Base-by-base conservation (phyloP, 179 eudicot species). In the Spergularia azorica region DNA sequence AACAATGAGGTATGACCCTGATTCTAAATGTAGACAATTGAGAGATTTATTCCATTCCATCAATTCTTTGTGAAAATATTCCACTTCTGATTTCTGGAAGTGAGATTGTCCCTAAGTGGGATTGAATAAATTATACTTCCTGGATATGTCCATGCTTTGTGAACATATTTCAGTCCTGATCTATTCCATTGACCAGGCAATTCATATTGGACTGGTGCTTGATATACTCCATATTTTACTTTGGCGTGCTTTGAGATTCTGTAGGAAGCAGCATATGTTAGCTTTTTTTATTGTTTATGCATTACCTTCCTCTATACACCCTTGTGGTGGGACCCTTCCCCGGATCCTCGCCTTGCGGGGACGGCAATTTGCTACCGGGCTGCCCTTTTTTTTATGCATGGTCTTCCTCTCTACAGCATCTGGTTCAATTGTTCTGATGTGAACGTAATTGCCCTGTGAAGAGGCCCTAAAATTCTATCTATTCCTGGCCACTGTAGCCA, bases 1-100 rank as follows among this genome's bases (percentile, higher is more conserved):
- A 89, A 91, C 82, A 93, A 93, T 75, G 97, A 95, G 99, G 99
- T 93, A 81, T 48, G 82, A 11, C 4, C 57, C 65, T 20, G 9
- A 84, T 82, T 61, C 52, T 70, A 66, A 26, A 13, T 67, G 15
- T 16, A 59, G 64, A 55, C 43, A 36, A 59, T 59, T 55, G 8
- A 61, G 39, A 7, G 15, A 2, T 69, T 43, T 26, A 32, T 68
- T 63, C 21, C 39, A 39, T 68, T 52, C 32, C 32, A 26, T 26
- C 32, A 54, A 50, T 68, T 64, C 32, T 43, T 13, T 67, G 55
- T 54, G 26, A 50, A 21, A 50, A 66, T 55, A 55, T 39, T n/a
- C 4, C 63, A 43, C 36, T 41, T 51, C 43, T 14, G 38, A 65
- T 8, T 48, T 14, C 13, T 60, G 36, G 38, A 58, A 68, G 11